phyloP scores from a whole-genome alignment of 2,329 filamentous ascomycete genomes.

The Microsporum audouinii region DNA sequence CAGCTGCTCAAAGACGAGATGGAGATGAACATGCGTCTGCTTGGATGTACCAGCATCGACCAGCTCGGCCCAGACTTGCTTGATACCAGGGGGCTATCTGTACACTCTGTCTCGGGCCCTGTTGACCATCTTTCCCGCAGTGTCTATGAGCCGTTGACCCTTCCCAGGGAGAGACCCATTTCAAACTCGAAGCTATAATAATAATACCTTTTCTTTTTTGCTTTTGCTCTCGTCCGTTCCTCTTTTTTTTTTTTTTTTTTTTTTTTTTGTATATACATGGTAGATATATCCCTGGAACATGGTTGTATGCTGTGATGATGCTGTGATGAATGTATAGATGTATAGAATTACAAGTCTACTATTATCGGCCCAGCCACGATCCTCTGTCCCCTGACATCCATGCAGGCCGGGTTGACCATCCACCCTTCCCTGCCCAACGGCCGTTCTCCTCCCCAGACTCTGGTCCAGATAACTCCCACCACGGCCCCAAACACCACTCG shows the following conservation, averaged over 20 bases:
- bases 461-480: slow-evolving; percentile 48
- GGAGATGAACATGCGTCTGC: slow-evolving; percentile 97
- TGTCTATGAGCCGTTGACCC: slow-evolving; percentile 46
- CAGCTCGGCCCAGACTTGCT: slow-evolving; percentile 72
- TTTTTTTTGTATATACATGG: background rate
- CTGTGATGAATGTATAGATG: background rate
- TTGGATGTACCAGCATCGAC: slow-evolving; percentile 63
- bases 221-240: background rate
- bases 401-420: slow-evolving; percentile 50
- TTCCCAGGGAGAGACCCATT: slow-evolving; percentile 41
- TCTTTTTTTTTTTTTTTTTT: background rate
- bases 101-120: slow-evolving; percentile 49
- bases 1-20: slow-evolving; percentile 89
- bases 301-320: background rate
- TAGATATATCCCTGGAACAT: background rate
- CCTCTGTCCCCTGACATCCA: slow-evolving; percentile 26
- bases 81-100: slow-evolving; percentile 55
- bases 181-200: slow-evolving; percentile 25
- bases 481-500: slow-evolving; percentile 41
- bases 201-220: background rate
- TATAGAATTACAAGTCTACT: background rate
- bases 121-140: slow-evolving; percentile 48
- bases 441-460: slow-evolving; percentile 45
- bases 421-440: slow-evolving; percentile 25
- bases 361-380: slow-evolving; percentile 25